phyloP scores from a whole-genome alignment of 1,284 basidiomycete species.

The Rhizopogon hawkerae region DNA sequence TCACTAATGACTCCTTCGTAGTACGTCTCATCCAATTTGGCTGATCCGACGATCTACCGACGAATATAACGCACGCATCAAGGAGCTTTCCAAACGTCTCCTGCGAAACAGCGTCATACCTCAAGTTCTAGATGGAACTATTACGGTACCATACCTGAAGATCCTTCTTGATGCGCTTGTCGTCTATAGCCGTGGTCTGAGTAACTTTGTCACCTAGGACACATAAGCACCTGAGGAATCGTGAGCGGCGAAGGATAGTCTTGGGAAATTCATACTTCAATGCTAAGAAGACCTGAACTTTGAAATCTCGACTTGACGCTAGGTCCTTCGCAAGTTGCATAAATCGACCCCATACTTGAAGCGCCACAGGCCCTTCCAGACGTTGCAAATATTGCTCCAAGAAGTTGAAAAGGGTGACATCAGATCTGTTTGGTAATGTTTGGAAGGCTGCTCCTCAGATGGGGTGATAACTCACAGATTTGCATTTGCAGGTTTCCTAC shows the following conservation, averaged over 20 bases:
- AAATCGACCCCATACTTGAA: constrained; percentile 86
- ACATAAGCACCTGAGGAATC: constrained; percentile 60
- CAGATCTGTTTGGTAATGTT: constrained; percentile 39
- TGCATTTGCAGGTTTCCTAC: constrained; percentile 52
- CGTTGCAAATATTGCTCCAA: constrained; percentile 81
- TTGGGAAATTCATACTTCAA: constrained; percentile 46
- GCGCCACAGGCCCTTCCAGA: constrained; percentile 81
- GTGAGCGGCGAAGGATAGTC: constrained; percentile 4
- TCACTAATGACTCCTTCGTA: constrained; percentile 46
- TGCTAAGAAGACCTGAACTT: constrained; percentile 63
- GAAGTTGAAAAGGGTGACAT: constrained; percentile 70
- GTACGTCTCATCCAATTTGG: constrained; percentile 72
- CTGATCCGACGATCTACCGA: constrained; percentile 68
- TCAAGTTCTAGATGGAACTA: constrained; percentile 26
- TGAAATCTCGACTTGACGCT: constrained; percentile 53
- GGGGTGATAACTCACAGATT: constrained; percentile 46
- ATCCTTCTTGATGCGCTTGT: constrained; percentile 82
- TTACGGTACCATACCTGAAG: constrained; percentile 40
- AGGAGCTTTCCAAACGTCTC: constrained; percentile 83
- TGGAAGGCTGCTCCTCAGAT: not conserved
- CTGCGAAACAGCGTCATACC: constrained; percentile 14
- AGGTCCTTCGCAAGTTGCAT: constrained; percentile 78
- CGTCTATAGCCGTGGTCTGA: constrained; percentile 84
- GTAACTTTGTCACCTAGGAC: constrained; percentile 78
- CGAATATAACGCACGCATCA: constrained; percentile 71